Evolutionary conservation across 257 asterid species (phyloP), one percentile per base, ranked within the genome.

Genomic region (Fraxinus pennsylvanica): DNA sequence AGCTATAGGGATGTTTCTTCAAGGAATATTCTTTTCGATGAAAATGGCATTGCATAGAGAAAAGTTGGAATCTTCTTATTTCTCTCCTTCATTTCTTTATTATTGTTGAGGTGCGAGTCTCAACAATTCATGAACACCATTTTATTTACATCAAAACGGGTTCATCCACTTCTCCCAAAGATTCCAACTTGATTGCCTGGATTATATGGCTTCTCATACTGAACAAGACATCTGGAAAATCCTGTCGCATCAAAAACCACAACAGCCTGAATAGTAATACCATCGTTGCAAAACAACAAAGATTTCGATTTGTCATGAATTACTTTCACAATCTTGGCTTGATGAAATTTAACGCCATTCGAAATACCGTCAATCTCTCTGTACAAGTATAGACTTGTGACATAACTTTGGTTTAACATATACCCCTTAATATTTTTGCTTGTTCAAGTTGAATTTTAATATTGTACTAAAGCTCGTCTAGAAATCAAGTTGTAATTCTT

Each of bases 241-340:
- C 99, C 99, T 1, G 99, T 96, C 15, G 98, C 99, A 78, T 96
- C 99, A 68, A 96, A 98, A 83, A 96, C 98, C 52, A 93, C 97
- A 0, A 91, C 65, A 21, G 99, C 99, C 76, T 96, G 90, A 50
- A 96, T 85, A 0, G 97, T 92, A 13, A 92, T 92, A 35, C 99
- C 99, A 14, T 96, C 98, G 68, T 85, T 90, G 87, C 99, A 93
- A 25, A 92, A 90, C 85, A 96, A 35, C 79, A 89, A 73, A 3
- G 99, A 96, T 79, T 92, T 96, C 1, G 89, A 82, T 70, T 92
- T 98, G 82, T 96, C 98, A 35, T 96, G 98, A 70, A 91, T 88
- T 27, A 89, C 99, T 77, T 93, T 90, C 77, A 96, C 82, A 78
- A 96, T 98, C 85, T 92, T 96, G 3, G 99, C 97, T 75, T 96